Base-by-base conservation (phyloP, 2,329 filamentous ascomycete genomes). In the Trichoderma aggressivum region DNA sequence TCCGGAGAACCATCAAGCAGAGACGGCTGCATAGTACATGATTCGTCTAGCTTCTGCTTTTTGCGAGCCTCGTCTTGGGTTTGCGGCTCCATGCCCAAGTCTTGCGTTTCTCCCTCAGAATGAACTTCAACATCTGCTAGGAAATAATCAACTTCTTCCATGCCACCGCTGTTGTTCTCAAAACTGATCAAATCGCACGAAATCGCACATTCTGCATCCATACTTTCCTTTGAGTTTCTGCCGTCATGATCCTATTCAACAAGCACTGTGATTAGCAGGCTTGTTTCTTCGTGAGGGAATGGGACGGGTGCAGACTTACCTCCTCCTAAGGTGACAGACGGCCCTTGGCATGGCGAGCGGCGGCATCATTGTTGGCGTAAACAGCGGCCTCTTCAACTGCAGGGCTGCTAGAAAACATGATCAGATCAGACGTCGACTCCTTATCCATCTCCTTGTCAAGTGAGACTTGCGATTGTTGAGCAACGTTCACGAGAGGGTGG, bases 301-400 rank as follows among this genome's bases (percentile, higher is more conserved):
- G n/a, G n/a, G 16, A 21, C 3, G 11, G 3, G 2, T 11, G 28
- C 11, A n/a, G 7, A 71, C 72, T 71, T 36, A 77, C 76, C 47
- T 75, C 74, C 47, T 76, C 74, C 77, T 75, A 79, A 39, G 77
- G 75, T 28, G 76, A 77, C 26, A 79, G 70, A 26, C 77, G 74
- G 34, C 76, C 77, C 11, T 74, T 71, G 18, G 50, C 30, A 16
- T 32, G 43, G 12, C 30, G 43, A 11, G 34, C 18, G 43, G 12
- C 30, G 43, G 10, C 30, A 43, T 43, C 16, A 18, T 70, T 16
- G 7, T 56, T 21, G 2, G 5, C 12, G 26, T 24, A 30, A 18
- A 36, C 30, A 30, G 26, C 28, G 16, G 14, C 21, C 18, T 61
- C 56, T 7, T 16, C 39, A 30, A 4, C 21, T 16, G 10, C 11